Percentiles rank a stretch among this genome's conserved stretches.
These are phyloP conservation scores for Coemansia guatemalensis DNA, from an alignment of 192 early-diverging fungal species.

Conservation along the genomic window DNA sequence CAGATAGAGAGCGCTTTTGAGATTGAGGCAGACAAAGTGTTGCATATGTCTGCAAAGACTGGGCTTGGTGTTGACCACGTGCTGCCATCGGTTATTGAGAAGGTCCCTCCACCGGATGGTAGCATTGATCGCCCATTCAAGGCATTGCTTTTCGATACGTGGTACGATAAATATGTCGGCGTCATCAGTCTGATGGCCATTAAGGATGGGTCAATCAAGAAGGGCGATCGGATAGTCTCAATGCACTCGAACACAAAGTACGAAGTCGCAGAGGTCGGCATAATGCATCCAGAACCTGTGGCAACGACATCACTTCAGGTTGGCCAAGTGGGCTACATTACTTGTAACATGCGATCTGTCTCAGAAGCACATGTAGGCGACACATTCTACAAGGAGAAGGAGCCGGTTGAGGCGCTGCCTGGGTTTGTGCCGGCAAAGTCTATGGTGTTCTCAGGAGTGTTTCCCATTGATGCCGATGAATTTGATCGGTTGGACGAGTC, in stretches of 20 bases:
- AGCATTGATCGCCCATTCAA: conserved; percentile 68
- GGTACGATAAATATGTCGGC: conserved; percentile 97
- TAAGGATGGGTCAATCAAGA: conserved; percentile 72
- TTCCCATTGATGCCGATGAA: conserved; percentile 87
- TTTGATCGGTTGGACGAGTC: conserved; percentile 88
- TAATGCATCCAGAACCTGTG: conserved; percentile 90
- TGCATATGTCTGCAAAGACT: conserved; percentile 86
- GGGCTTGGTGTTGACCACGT: conserved; percentile 71
- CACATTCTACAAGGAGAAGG: conserved; percentile 78
- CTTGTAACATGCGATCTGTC: conserved; percentile 90
- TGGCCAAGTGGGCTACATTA: conserved; percentile 90
- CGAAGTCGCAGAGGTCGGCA: conserved; percentile 88
- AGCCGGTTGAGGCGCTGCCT: conserved; percentile 70
- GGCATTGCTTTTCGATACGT: conserved; percentile 93
- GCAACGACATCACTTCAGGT: conserved; percentile 53
- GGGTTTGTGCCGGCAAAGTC: conserved; percentile 94
- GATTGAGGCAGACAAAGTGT: conserved; percentile 62
- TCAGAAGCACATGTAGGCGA: conserved; percentile 94
- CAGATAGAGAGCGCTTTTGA: conserved; percentile 92
- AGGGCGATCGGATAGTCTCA: conserved; percentile 81
- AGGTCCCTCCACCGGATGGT: conserved; percentile 73
- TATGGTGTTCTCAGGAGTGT: conserved; percentile 96
- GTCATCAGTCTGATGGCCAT: conserved; percentile 94
- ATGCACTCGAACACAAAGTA: conserved; percentile 75
- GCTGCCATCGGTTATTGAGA: conserved; percentile 76